A percentile compares a stretch with the other conserved stretches of the same genome.
These are phyloP conservation scores for Kalmusia sp. DNA, from an alignment of 2,329 filamentous ascomycete species.

Conservation along the genomic window DNA sequence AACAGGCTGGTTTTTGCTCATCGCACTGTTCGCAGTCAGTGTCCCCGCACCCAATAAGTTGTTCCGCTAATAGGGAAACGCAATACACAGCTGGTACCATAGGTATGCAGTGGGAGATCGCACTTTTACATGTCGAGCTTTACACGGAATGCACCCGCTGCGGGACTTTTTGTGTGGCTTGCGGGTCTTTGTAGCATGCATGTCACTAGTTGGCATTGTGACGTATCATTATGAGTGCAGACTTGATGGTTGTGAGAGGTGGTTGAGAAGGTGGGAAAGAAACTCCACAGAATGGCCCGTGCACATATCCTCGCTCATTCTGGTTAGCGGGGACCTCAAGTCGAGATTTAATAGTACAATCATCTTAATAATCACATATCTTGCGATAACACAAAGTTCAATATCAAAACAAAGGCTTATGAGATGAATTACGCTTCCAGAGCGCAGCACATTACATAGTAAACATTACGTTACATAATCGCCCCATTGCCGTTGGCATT, in stretches of 20 bases:
- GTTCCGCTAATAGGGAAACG: background rate
- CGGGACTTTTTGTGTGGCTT: slow-evolving; percentile 26
- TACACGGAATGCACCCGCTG: slow-evolving; percentile 23
- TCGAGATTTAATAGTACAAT: too few species aligned
- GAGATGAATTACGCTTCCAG: background rate
- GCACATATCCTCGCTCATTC: background rate
- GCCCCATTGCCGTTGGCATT: background rate
- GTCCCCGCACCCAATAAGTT: background rate
- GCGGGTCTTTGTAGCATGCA: slow-evolving; percentile 14
- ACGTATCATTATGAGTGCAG: background rate
- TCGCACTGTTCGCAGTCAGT: slow-evolving; percentile 24
- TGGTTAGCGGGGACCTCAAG: too few species aligned
- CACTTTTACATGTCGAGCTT: slow-evolving; percentile 25
- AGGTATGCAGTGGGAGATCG: slow-evolving; percentile 1
- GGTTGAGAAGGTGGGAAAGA: background rate
- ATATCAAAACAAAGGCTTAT: too few species aligned
- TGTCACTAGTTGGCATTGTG: slow-evolving; percentile 3
- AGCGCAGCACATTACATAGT: background rate
- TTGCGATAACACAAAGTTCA: too few species aligned
- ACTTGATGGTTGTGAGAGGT: background rate
- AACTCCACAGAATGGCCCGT: background rate
- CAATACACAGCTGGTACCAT: background rate
- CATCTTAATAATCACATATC: too few species aligned
- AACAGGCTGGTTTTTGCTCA: slow-evolving; percentile 26
- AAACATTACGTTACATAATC: slow-evolving; percentile 2